Percentiles rank a stretch among this genome's conserved stretches.
Conservation (phyloP, 441 rosid species). For the Euphorbia celastroides region DNA sequence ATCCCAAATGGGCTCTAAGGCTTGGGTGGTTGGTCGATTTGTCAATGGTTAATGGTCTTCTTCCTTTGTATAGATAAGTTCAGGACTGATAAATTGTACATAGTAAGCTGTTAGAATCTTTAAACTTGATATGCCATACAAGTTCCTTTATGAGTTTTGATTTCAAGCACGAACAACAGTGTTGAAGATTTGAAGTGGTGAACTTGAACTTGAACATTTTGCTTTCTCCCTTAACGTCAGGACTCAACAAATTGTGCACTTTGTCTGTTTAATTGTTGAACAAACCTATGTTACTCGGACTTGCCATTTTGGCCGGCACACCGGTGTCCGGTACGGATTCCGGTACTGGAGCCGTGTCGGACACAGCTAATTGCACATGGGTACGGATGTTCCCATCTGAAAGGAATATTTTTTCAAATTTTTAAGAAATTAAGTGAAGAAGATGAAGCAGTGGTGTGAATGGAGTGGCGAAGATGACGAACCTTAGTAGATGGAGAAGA, state of each 20-base stretch:
- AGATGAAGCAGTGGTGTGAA: too few relatives aligned
- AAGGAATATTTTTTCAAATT: not conserved
- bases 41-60: too few relatives aligned
- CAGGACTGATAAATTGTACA: not conserved
- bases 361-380: not conserved
- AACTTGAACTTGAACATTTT: not conserved
- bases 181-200: not conserved
- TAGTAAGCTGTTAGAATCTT: constrained; percentile 1
- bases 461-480: not conserved
- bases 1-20: too few relatives aligned
- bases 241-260: too few relatives aligned
- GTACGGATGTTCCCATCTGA: not conserved
- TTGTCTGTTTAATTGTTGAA: too few relatives aligned
- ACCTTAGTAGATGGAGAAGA: not conserved
- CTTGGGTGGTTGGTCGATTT: not conserved
- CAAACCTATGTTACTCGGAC: too few relatives aligned
- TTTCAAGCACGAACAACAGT: not conserved
- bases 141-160: not conserved
- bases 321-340: too few relatives aligned
- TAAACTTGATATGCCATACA: not conserved
- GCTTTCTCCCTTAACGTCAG: not conserved
- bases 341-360: not conserved
- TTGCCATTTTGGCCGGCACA: too few relatives aligned
- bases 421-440: not conserved
- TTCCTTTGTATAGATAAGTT: not conserved